Conservation (phyloP, 345 rosid genomes). For the Stellera chamaejasme region DNA sequence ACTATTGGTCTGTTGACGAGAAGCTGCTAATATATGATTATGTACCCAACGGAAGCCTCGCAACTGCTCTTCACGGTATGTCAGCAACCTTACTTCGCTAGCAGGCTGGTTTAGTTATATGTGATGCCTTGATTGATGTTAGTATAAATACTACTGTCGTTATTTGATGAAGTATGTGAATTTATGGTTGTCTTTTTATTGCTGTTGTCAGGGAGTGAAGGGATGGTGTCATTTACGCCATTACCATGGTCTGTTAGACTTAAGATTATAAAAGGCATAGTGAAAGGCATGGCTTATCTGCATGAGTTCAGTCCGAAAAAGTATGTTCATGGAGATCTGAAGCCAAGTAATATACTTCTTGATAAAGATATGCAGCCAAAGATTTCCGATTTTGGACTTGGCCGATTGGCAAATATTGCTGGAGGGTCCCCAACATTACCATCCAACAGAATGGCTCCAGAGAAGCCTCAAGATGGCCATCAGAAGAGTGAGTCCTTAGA, state of each 20-base stretch:
- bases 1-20: slow-evolving; percentile 98
- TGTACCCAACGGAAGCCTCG: slow-evolving; percentile 75
- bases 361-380: slow-evolving; percentile 70
- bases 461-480: slow-evolving; percentile 57
- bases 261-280: slow-evolving; percentile 64
- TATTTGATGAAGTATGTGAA: neutral
- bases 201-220: slow-evolving; percentile 56
- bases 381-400: slow-evolving; percentile 85
- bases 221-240: slow-evolving; percentile 51
- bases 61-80: slow-evolving; percentile 83
- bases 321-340: slow-evolving; percentile 91
- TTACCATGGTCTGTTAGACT: slow-evolving; percentile 68
- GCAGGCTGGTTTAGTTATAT: neutral
- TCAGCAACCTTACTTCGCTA: neutral
- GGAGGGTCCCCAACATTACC: slow-evolving; percentile 79
- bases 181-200: slow-evolving; percentile 5
- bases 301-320: slow-evolving; percentile 92
- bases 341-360: slow-evolving; percentile 79
- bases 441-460: slow-evolving; percentile 39
- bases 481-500: slow-evolving; percentile 57
- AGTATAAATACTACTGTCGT: neutral
- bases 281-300: slow-evolving; percentile 73
- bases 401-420: slow-evolving; percentile 83
- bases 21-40: slow-evolving; percentile 87
- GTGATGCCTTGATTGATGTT: neutral